Percentiles rank a stretch among this genome's conserved stretches.
phyloP scores from a whole-genome alignment of 75 land plant species.

The Picea glauca region DNA sequence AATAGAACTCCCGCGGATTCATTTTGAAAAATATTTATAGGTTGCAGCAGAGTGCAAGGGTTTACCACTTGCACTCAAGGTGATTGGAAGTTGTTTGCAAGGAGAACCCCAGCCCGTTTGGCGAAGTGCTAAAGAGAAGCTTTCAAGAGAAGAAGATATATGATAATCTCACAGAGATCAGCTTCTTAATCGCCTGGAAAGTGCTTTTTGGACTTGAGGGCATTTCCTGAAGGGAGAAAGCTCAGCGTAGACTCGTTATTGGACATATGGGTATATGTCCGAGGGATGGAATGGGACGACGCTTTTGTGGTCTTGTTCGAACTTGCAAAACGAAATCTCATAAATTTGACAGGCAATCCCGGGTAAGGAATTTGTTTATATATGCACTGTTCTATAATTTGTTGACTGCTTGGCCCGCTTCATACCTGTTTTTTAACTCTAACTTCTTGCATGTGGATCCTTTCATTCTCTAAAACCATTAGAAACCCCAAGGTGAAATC shows the following conservation, averaged over 20 bases:
- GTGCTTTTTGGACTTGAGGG: conserved; percentile 57
- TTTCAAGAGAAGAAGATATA: conserved; percentile 34
- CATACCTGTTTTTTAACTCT: no score
- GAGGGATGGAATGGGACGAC: not conserved
- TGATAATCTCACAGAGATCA: conserved; percentile 44
- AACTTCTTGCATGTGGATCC: no score
- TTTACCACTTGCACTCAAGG: conserved; percentile 63
- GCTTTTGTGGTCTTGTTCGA: not conserved
- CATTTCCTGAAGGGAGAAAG: conserved; percentile 57
- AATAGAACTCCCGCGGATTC: no score
- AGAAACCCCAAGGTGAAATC: no score
- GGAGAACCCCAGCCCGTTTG: conserved; percentile 36
- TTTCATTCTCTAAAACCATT: no score
- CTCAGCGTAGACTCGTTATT: conserved; percentile 48
- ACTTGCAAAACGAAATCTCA: not conserved
- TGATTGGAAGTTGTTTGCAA: conserved; percentile 49
- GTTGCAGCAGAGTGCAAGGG: conserved; percentile 55
- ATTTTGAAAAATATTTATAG: not conserved
- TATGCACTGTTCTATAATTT: no score
- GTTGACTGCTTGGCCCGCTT: no score
- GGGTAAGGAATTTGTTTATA: not conserved
- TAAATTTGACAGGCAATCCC: not conserved
- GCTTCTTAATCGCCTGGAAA: conserved; percentile 55
- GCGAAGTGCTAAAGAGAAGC: conserved; percentile 35
- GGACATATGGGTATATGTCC: conserved; percentile 44